Percentiles rank a stretch among this genome's conserved stretches.
phyloP scores from a whole-genome alignment of 2,329 filamentous ascomycete species.

The Sporothrix variecibatus region DNA sequence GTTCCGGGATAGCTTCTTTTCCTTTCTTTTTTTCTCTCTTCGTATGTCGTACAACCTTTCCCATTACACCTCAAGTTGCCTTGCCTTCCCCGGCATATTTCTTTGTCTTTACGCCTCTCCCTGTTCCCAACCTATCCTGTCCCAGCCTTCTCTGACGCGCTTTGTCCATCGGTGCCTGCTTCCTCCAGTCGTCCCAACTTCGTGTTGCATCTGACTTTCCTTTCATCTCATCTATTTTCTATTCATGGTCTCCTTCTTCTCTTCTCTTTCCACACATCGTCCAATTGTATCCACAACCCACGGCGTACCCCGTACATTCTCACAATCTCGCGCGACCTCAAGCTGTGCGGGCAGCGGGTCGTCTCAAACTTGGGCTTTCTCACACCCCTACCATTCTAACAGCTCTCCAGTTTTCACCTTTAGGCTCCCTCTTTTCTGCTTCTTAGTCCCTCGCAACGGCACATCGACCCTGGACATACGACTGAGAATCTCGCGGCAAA shows the following conservation, averaged over 20 bases:
- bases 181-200: conserved; percentile 8
- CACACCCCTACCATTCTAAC: neutral
- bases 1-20: neutral
- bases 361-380: neutral
- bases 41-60: neutral
- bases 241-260: neutral
- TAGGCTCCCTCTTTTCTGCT: neutral
- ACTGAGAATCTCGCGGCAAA: neutral
- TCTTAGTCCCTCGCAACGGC: neutral
- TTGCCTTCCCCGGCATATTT: neutral
- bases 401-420: neutral
- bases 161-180: neutral
- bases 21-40: neutral
- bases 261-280: neutral
- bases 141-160: neutral
- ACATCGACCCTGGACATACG: neutral
- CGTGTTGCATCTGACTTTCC: neutral
- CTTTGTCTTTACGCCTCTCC: conserved; percentile 1
- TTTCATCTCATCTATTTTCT: conserved; percentile 6
- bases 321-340: neutral
- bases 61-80: neutral
- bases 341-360: neutral
- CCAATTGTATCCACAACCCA: neutral
- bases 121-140: neutral
- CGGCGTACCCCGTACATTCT: neutral